These are phyloP conservation scores for Nymphaea colorata DNA, from an alignment of 164 flowering plant genomes.

Conservation along the genomic window DNA sequence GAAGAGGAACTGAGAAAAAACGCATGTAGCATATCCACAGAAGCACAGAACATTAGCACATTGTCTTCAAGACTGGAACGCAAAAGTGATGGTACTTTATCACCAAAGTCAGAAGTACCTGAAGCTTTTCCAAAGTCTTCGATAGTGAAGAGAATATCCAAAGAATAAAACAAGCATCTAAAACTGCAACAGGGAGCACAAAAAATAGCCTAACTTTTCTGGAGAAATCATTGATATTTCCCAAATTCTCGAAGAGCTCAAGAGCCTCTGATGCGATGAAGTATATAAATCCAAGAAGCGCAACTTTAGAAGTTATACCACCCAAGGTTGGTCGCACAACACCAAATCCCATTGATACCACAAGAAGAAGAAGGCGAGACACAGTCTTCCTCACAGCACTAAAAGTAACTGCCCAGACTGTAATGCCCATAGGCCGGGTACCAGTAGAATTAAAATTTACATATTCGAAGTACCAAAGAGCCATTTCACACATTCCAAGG, in stretches of 20 bases:
- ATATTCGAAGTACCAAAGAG: slow-evolving; percentile 80
- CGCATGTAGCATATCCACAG: no score
- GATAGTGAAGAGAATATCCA: slow-evolving; percentile 87
- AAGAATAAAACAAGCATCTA: slow-evolving; percentile 65
- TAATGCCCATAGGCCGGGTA: slow-evolving; percentile 64
- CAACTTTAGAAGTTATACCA: slow-evolving; percentile 59
- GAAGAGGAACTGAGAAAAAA: no score
- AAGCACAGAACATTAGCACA: no score
- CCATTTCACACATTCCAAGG: slow-evolving; percentile 91
- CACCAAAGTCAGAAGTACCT: slow-evolving; percentile 21
- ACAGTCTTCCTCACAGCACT: slow-evolving; percentile 65
- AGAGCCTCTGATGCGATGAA: slow-evolving; percentile 69
- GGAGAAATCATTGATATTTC: slow-evolving; percentile 70
- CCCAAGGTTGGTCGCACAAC: slow-evolving; percentile 73
- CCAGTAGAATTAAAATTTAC: slow-evolving; percentile 72
- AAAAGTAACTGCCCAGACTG: slow-evolving; percentile 73
- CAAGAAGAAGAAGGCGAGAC: slow-evolving; percentile 75
- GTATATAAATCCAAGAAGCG: slow-evolving; percentile 49
- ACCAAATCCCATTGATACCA: slow-evolving; percentile 85
- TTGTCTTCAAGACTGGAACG: no score
- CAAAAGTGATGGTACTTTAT: no score
- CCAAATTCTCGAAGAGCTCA: slow-evolving; percentile 72
- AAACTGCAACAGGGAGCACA: slow-evolving; percentile 58
- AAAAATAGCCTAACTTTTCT: slow-evolving; percentile 54
- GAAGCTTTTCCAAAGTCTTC: slow-evolving; percentile 58